phyloP scores from a whole-genome alignment of 495 filamentous ascomycete genomes.

The Podospora australis region DNA sequence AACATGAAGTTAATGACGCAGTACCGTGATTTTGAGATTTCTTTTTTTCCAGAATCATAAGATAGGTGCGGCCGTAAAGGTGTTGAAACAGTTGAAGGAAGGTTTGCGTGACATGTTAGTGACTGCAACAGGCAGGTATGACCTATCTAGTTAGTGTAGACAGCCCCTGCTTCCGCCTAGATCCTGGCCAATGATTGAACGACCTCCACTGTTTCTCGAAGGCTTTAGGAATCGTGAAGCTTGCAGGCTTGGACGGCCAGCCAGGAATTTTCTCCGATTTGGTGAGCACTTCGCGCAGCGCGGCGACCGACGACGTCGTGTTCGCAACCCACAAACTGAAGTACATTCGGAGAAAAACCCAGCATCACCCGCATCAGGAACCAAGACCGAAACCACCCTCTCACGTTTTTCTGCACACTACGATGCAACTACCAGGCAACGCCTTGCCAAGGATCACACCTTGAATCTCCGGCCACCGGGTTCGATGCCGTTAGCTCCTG shows the following conservation, averaged over 20 bases:
- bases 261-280: conserved; percentile 19
- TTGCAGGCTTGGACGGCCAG: background rate
- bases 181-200: background rate
- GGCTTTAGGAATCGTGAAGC: background rate
- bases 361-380: background rate
- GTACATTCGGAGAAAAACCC: conserved; percentile 1
- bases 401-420: background rate
- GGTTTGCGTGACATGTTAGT: too few relatives aligned
- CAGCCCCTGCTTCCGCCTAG: conserved; percentile 1
- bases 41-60: background rate
- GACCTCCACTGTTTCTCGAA: background rate
- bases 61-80: too few relatives aligned
- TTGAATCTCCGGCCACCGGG: conserved; percentile 8
- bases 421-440: background rate
- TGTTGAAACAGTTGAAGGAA: too few relatives aligned
- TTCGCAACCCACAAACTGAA: background rate
- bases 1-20: too few relatives aligned
- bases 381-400: background rate
- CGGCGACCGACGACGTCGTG: too few relatives aligned
- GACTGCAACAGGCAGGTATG: too few relatives aligned
- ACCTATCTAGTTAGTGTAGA: too few relatives aligned
- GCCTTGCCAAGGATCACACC: conserved; percentile 3
- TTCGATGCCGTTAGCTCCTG: conserved; percentile 13
- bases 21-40: too few relatives aligned
- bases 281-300: background rate